Evolutionary conservation across 179 eudicot species (phyloP).

Genomic region (Patellifolia procumbens): DNA sequence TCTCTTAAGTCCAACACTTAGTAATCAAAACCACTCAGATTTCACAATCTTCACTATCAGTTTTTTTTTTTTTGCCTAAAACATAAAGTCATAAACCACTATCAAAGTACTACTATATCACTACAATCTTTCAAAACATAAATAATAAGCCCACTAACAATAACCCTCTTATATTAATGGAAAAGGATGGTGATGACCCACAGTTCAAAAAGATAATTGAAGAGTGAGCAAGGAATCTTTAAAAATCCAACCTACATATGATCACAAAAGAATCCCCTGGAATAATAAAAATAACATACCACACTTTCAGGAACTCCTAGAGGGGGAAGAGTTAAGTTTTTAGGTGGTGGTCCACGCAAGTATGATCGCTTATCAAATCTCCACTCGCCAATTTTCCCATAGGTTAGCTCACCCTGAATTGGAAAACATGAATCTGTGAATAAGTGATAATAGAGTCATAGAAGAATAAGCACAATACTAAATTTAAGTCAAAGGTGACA

Average conservation of each 20-base stretch:
- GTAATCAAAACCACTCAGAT: too few relatives aligned
- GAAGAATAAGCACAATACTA: neutral
- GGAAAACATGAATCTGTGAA: slow-evolving; percentile 12
- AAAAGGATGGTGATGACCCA: neutral
- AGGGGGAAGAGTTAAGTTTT: slow-evolving; percentile 74
- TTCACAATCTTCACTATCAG: too few relatives aligned
- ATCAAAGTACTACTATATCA: neutral
- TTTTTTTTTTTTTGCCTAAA: too few relatives aligned
- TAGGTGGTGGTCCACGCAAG: slow-evolving; percentile 77
- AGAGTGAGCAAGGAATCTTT: neutral
- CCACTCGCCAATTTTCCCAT: slow-evolving; percentile 93
- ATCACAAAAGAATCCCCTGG: neutral
- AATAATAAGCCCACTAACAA: neutral
- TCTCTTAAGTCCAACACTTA: too few relatives aligned
- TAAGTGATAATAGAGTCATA: slow-evolving; percentile 1
- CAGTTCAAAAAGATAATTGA: neutral
- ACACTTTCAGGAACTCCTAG: slow-evolving; percentile 97
- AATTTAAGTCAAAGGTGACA: neutral
- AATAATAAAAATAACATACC: slow-evolving; percentile 45
- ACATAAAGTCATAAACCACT: neutral
- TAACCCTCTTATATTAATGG: neutral
- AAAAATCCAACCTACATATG: neutral
- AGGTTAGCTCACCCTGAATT: slow-evolving; percentile 85
- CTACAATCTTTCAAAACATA: neutral
- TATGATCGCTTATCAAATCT: slow-evolving; percentile 87